Percentiles rank a stretch among this genome's conserved stretches.
These are phyloP conservation scores for Acanthamoeba royreba DNA, from an alignment of 208 protist species.

Conservation along the genomic window DNA sequence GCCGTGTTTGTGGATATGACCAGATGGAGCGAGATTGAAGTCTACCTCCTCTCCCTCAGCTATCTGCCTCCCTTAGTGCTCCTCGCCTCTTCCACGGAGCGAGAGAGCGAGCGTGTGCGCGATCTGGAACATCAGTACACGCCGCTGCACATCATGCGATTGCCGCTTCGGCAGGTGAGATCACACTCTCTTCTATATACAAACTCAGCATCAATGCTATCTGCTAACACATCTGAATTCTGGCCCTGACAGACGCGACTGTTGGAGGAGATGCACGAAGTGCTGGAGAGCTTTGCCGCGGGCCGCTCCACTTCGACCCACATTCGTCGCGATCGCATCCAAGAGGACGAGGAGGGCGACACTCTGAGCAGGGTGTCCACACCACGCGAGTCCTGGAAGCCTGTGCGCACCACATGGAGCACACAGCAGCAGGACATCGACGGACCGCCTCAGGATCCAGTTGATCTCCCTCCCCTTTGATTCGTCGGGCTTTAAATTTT, in stretches of 20 bases:
- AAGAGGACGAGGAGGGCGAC: too few relatives aligned
- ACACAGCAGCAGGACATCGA: too few relatives aligned
- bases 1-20: neutral
- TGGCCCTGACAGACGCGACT: neutral
- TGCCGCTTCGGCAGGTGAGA: neutral
- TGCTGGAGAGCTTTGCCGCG: neutral
- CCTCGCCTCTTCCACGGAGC: neutral
- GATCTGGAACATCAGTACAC: neutral
- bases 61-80: neutral
- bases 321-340: neutral
- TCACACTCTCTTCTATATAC: neutral
- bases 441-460: too few relatives aligned
- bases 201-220: neutral
- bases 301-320: neutral
- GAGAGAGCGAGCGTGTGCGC: neutral
- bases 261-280: neutral
- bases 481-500: too few relatives aligned
- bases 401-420: too few relatives aligned
- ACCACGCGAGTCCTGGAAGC: too few relatives aligned
- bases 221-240: neutral
- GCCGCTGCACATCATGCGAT: neutral
- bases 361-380: too few relatives aligned
- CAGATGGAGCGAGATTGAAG: neutral
- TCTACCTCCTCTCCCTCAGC: neutral
- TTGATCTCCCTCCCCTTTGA: too few relatives aligned